Evolutionary conservation across 2,329 filamentous ascomycete genomes (phyloP).

Genomic region (Xylaria sp.): DNA sequence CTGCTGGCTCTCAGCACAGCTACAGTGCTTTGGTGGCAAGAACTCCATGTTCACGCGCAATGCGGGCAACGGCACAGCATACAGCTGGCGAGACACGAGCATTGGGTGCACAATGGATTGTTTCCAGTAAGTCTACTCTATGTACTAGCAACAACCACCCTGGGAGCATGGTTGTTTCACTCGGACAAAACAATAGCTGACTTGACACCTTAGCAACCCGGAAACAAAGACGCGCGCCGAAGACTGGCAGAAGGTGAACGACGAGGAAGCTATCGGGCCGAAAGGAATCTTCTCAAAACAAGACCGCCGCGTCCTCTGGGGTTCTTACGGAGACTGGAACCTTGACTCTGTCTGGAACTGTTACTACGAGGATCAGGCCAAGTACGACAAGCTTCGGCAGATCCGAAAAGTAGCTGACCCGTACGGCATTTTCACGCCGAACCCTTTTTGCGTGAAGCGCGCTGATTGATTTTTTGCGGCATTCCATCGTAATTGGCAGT

Average conservation of each 20-base stretch:
- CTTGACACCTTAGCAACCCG: conserved; percentile 34
- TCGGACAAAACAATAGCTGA: neutral
- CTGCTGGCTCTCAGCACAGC: conserved; percentile 57
- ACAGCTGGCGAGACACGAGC: conserved; percentile 59
- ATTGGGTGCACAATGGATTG: conserved; percentile 55
- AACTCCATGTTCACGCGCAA: conserved; percentile 55
- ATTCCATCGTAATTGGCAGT: neutral
- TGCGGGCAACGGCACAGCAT: conserved; percentile 57
- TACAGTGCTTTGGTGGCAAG: conserved; percentile 58
- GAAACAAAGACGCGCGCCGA: conserved; percentile 49
- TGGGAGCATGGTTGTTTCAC: neutral
- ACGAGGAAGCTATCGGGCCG: conserved; percentile 46
- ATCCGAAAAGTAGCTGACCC: conserved; percentile 49
- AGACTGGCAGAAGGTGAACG: conserved; percentile 57
- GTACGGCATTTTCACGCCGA: conserved; percentile 46
- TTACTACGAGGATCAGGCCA: conserved; percentile 52
- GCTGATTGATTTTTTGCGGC: conserved; percentile 35
- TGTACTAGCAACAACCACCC: no score
- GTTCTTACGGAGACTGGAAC: conserved; percentile 53
- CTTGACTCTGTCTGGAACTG: conserved; percentile 50
- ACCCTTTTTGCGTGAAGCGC: conserved; percentile 46
- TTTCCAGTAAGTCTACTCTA: conserved; percentile 51
- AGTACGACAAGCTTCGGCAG: conserved; percentile 52
- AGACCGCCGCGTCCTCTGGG: conserved; percentile 55
- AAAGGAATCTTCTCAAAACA: conserved; percentile 52